Percentiles rank a stretch among this genome's conserved stretches.
Evolutionary conservation across 106 monocot species (phyloP).

Genomic region (Amphibolis antarctica): DNA sequence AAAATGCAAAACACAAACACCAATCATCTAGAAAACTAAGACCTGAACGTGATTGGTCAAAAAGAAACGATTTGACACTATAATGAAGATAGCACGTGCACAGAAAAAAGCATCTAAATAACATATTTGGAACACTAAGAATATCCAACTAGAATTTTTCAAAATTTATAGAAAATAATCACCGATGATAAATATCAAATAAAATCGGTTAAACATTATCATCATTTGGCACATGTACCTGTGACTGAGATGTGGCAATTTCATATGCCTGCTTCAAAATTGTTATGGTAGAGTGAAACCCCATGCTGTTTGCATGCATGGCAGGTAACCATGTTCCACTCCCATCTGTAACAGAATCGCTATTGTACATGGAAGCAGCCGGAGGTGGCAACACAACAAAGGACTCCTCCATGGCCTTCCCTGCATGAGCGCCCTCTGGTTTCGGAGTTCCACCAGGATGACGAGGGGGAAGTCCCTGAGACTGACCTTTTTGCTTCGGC

Average conservation of each 20-base stretch:
- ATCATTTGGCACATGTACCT: conserved; percentile 25
- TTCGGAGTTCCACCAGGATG: conserved; percentile 26
- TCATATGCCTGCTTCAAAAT: conserved; percentile 84
- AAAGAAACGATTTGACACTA: too few species aligned
- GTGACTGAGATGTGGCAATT: conserved; percentile 70
- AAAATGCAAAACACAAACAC: too few species aligned
- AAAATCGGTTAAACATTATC: too few species aligned
- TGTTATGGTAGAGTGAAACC: conserved; percentile 68
- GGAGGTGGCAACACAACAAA: conserved; percentile 74
- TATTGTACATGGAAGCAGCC: conserved; percentile 81
- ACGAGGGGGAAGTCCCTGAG: conserved; percentile 54
- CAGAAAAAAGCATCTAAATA: neutral
- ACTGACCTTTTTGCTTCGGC: conserved; percentile 45
- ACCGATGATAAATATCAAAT: too few species aligned
- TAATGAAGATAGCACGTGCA: too few species aligned
- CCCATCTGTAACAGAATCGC: conserved; percentile 31
- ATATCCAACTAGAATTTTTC: too few species aligned
- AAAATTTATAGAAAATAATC: too few species aligned
- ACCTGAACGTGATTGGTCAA: too few species aligned
- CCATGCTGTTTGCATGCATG: conserved; percentile 28
- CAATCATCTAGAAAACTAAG: too few species aligned
- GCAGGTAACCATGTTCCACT: conserved; percentile 24
- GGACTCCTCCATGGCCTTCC: conserved; percentile 67
- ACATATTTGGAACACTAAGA: neutral
- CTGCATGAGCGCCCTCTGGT: conserved; percentile 12